Conservation (phyloP, 257 asterid species). For the Linderniella brevidens region DNA sequence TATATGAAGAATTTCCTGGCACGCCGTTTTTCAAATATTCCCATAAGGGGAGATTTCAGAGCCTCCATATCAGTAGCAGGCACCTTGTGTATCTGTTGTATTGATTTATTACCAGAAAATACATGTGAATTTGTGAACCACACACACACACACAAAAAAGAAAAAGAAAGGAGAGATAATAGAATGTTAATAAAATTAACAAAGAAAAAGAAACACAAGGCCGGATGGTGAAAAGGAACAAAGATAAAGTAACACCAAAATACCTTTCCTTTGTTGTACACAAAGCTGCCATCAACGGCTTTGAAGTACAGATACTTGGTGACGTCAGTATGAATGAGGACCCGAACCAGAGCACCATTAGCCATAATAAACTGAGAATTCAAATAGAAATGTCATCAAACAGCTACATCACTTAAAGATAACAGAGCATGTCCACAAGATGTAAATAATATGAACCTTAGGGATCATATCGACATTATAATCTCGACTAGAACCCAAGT, state of each 20-base stretch:
- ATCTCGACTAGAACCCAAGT: slow-evolving; percentile 84
- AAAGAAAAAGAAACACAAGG: slow-evolving; percentile 2
- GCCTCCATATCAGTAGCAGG: slow-evolving; percentile 96
- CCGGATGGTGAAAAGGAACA: too few species aligned
- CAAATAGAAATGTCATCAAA: slow-evolving; percentile 7
- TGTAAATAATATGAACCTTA: slow-evolving; percentile 34
- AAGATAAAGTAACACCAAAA: neutral
- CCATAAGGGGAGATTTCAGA: slow-evolving; percentile 94
- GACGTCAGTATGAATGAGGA: slow-evolving; percentile 86
- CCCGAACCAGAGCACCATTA: slow-evolving; percentile 86
- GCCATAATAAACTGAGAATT: slow-evolving; percentile 80
- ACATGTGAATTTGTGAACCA: slow-evolving; percentile 1
- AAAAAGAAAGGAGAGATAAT: too few species aligned
- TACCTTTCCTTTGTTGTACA: slow-evolving; percentile 85
- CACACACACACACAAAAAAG: slow-evolving; percentile 8
- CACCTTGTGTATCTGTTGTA: slow-evolving; percentile 77
- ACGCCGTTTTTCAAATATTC: slow-evolving; percentile 92
- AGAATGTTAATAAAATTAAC: too few species aligned
- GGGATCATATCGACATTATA: slow-evolving; percentile 96
- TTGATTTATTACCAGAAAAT: slow-evolving; percentile 7
- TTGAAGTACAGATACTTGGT: slow-evolving; percentile 83
- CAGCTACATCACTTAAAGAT: neutral
- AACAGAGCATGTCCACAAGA: slow-evolving; percentile 4
- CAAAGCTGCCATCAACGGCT: slow-evolving; percentile 96
- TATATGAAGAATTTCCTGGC: slow-evolving; percentile 87